phyloP scores from a whole-genome alignment of 805 yeast genomes.

The Wickerhamiella occidentalis region DNA sequence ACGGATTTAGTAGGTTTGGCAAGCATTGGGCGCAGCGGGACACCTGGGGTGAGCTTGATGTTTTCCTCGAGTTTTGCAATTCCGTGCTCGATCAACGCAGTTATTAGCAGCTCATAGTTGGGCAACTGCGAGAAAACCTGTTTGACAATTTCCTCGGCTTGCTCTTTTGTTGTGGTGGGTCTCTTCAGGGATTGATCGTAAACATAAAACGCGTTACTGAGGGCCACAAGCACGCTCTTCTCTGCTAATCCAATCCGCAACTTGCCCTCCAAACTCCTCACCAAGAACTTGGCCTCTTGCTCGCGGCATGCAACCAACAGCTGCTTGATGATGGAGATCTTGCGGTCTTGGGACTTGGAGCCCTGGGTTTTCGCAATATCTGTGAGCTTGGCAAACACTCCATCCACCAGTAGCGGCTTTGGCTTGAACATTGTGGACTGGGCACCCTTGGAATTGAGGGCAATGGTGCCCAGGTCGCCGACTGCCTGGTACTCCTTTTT shows the following conservation, averaged over 20 bases:
- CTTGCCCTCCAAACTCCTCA: constrained; percentile 86
- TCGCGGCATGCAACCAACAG: constrained; percentile 79
- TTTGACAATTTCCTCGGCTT: constrained; percentile 65
- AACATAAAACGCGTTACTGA: constrained; percentile 69
- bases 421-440: constrained; percentile 95
- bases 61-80: constrained; percentile 50
- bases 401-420: constrained; percentile 56
- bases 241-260: constrained; percentile 89
- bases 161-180: constrained; percentile 35
- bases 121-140: constrained; percentile 87
- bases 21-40: constrained; percentile 94
- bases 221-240: constrained; percentile 71
- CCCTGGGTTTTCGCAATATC: constrained; percentile 72
- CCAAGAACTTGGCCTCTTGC: constrained; percentile 78
- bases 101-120: constrained; percentile 70
- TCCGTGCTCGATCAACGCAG: constrained; percentile 54
- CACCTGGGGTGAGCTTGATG: constrained; percentile 75
- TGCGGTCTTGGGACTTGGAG: constrained; percentile 64
- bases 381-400: constrained; percentile 62
- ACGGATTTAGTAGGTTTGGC: constrained; percentile 95
- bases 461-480: constrained; percentile 88
- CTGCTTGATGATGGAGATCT: constrained; percentile 66
- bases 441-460: constrained; percentile 65
- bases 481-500: constrained; percentile 61
- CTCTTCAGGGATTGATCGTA: constrained; percentile 37